phyloP scores from a whole-genome alignment of 2,329 filamentous ascomycete species.

The Apiospora rasikravindrae region DNA sequence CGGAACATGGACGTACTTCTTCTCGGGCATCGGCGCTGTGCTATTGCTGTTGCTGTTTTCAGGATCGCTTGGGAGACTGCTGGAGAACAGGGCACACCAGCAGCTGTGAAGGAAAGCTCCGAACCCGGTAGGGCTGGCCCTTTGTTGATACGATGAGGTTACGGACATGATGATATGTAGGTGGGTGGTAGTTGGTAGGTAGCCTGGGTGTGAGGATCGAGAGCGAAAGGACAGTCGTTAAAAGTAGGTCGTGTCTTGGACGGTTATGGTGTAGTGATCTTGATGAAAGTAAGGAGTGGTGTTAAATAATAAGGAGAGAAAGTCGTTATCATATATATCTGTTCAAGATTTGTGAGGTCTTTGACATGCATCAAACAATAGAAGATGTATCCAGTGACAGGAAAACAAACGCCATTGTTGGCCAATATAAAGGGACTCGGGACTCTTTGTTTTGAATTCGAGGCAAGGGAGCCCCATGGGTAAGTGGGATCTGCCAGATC shows the following conservation, averaged over 20 bases:
- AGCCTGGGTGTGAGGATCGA: too few species aligned
- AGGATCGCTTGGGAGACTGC: not conserved
- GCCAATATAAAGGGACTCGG: not conserved
- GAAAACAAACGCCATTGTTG: not conserved
- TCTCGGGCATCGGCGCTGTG: not conserved
- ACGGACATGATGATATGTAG: not conserved
- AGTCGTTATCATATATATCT: not conserved
- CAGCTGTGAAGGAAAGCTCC: not conserved
- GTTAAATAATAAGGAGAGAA: not conserved
- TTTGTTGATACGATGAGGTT: not conserved
- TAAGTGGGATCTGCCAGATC: slow-evolving; percentile 8
- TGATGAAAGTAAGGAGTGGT: not conserved
- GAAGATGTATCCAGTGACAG: not conserved
- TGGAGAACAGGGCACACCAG: not conserved
- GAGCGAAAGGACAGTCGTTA: not conserved
- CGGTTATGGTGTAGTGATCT: not conserved
- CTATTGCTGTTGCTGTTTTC: not conserved
- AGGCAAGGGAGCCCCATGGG: slow-evolving; percentile 13
- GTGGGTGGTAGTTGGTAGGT: not conserved
- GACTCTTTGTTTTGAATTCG: not conserved
- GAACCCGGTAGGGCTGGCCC: not conserved
- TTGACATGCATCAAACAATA: not conserved
- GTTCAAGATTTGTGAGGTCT: not conserved
- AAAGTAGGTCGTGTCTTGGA: not conserved
- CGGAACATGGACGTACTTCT: slow-evolving; percentile 38